Percentiles rank a stretch among this genome's conserved stretches.
phyloP scores from a whole-genome alignment of 805 yeast species.

The Brettanomyces sp. region DNA sequence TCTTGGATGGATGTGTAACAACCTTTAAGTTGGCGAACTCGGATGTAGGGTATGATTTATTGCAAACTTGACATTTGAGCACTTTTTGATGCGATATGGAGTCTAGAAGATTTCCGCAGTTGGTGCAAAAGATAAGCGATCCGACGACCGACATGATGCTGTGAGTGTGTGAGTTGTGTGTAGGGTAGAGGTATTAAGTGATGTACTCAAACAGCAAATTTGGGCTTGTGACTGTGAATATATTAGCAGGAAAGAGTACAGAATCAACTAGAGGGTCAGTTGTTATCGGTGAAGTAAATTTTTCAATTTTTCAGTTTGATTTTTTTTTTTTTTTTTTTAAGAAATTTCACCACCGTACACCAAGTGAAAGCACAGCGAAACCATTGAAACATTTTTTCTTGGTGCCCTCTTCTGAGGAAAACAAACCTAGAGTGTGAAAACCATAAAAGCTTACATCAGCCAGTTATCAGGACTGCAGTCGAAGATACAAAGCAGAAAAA shows the following conservation, averaged over 20 bases:
- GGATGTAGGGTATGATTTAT: constrained; percentile 30
- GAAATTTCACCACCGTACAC: background rate
- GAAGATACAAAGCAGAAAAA: background rate
- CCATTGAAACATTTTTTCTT: too few species aligned
- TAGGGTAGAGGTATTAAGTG: background rate
- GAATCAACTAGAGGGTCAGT: background rate
- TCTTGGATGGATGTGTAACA: constrained; percentile 78
- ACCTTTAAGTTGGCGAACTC: constrained; percentile 75
- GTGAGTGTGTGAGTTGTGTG: background rate
- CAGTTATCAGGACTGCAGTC: too few species aligned
- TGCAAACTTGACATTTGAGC: constrained; percentile 26
- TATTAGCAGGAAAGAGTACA: background rate
- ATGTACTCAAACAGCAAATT: background rate
- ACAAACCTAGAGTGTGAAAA: too few species aligned
- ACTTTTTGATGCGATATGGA: constrained; percentile 37
- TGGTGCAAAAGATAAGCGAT: constrained; percentile 83
- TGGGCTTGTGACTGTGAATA: background rate
- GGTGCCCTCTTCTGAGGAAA: too few species aligned
- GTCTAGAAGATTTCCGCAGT: constrained; percentile 86
- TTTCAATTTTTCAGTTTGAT: background rate
- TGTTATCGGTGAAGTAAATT: too few species aligned
- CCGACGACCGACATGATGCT: constrained; percentile 87
- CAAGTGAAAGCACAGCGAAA: too few species aligned
- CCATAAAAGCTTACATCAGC: too few species aligned
- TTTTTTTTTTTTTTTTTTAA: background rate